Conservation (phyloP, 192 early-diverging fungal species). For the Coemansia sp. region DNA sequence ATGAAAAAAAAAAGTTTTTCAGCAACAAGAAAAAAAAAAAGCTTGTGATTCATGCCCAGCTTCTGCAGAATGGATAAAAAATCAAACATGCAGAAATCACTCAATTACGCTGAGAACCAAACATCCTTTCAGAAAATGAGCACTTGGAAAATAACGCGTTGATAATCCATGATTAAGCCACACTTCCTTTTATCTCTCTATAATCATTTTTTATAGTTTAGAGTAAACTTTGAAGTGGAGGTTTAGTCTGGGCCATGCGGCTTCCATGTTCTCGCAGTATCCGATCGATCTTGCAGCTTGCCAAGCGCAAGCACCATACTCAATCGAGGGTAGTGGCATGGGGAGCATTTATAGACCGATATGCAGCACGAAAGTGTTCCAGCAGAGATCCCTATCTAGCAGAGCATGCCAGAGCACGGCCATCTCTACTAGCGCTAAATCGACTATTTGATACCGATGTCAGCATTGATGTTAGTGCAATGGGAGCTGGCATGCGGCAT, state of each 20-base stretch:
- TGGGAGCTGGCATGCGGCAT: slow-evolving; percentile 44
- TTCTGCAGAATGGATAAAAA: not conserved
- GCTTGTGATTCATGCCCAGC: too few relatives aligned
- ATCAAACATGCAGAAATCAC: too few relatives aligned
- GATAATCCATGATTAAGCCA: too few relatives aligned
- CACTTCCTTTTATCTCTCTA: too few relatives aligned
- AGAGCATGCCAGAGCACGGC: slow-evolving; percentile 10
- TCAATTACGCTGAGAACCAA: too few relatives aligned
- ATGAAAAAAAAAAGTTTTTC: too few relatives aligned
- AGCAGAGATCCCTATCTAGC: not conserved
- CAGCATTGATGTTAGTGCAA: slow-evolving; percentile 15
- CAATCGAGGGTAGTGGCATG: slow-evolving; percentile 25
- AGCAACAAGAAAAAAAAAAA: too few relatives aligned
- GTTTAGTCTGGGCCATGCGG: too few relatives aligned
- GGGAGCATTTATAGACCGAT: slow-evolving; percentile 41
- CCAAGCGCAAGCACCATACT: slow-evolving; percentile 1
- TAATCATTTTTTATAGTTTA: too few relatives aligned
- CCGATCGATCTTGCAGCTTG: not conserved
- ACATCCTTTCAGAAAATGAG: too few relatives aligned
- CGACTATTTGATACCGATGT: slow-evolving; percentile 11
- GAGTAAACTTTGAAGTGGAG: too few relatives aligned
- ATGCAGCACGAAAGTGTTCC: not conserved
- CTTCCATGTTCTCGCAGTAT: not conserved
- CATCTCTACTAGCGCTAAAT: slow-evolving; percentile 17
- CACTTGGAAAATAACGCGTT: too few relatives aligned